Conservation (phyloP, 352 stramenopile genomes). For the Phytophthora idaei region DNA sequence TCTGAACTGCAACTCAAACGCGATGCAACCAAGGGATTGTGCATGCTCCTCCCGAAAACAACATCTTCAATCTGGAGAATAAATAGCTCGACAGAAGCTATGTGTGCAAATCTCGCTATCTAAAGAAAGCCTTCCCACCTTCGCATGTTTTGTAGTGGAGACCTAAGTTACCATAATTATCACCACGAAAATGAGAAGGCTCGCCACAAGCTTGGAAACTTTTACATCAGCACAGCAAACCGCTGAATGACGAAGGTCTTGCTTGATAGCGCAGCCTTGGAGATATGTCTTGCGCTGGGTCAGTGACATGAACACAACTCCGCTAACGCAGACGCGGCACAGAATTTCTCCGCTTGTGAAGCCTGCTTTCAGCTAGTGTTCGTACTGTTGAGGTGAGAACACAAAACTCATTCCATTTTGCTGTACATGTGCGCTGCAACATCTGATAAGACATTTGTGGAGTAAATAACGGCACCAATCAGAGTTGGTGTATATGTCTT, state of each 20-base stretch:
- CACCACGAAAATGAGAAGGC: not conserved
- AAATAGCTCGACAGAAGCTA: conserved; percentile 2
- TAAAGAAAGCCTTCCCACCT: conserved; percentile 5
- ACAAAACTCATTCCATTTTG: not conserved
- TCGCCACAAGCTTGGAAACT: not conserved
- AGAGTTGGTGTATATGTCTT: too few relatives aligned
- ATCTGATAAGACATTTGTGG: conserved; percentile 1
- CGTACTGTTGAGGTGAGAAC: not conserved
- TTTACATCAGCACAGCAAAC: not conserved
- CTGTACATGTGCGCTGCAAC: not conserved
- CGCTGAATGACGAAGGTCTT: not conserved
- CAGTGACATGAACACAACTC: not conserved
- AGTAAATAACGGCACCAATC: not conserved
- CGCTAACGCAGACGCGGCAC: not conserved
- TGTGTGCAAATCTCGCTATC: not conserved
- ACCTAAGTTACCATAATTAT: not conserved
- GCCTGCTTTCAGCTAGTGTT: not conserved
- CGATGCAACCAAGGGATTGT: conserved; percentile 12
- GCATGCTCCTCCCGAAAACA: not conserved
- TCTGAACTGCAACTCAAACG: not conserved
- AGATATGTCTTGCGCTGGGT: not conserved
- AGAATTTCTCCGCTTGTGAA: not conserved
- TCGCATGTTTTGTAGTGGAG: not conserved
- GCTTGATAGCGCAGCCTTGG: not conserved
- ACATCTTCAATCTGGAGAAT: conserved; percentile 2